Conservation (phyloP, 331 rosid species). For the Quercus lobata region DNA sequence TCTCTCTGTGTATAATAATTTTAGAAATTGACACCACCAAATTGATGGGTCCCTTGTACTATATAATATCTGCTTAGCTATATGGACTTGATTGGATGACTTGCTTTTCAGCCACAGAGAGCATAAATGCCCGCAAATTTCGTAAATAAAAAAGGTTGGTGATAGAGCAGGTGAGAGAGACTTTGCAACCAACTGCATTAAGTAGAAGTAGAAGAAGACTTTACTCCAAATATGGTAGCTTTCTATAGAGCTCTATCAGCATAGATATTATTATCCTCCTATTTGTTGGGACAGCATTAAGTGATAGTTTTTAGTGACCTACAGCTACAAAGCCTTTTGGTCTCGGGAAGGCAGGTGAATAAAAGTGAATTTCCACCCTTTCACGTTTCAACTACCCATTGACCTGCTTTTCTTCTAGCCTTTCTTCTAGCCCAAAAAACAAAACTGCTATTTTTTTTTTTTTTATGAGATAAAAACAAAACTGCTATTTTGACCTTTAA, state of each 20-base stretch:
- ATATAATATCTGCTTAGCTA: background rate
- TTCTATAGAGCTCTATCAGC: no score
- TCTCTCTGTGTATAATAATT: background rate
- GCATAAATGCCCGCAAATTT: background rate
- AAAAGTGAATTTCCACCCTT: no score
- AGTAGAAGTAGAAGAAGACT: background rate
- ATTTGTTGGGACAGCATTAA: background rate
- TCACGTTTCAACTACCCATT: no score
- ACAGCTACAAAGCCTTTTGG: background rate
- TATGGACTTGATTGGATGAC: background rate
- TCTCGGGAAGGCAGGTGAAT: background rate
- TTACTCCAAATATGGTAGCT: background rate
- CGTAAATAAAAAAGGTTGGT: background rate
- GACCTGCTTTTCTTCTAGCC: no score
- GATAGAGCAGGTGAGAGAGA: conserved; percentile 6
- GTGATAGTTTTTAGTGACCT: background rate
- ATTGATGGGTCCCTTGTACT: background rate
- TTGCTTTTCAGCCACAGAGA: background rate
- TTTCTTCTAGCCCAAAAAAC: no score
- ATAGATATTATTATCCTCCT: background rate
- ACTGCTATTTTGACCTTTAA: no score
- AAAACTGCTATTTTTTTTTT: no score
- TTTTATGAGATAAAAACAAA: no score
- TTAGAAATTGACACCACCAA: background rate
- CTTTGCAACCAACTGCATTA: conserved; percentile 1